Conservation (phyloP, 768 basidiomycete genomes). For the Rubroboletus pulcherrimus region DNA sequence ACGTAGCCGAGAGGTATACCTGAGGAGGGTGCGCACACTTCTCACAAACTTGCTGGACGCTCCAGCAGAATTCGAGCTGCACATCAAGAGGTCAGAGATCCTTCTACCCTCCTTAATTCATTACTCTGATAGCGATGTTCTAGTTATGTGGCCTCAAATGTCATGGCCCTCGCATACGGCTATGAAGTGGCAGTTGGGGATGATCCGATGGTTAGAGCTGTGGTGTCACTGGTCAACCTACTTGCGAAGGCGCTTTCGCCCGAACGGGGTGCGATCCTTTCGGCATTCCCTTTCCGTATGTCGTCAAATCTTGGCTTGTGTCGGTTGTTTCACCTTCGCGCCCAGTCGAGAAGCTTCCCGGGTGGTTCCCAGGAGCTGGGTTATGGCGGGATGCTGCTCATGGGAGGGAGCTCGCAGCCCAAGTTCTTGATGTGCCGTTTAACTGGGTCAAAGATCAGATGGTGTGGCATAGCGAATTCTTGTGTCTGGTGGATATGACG, state of each 20-base stretch:
- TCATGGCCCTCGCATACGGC: slow-evolving; percentile 26
- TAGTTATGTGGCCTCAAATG: slow-evolving; percentile 25
- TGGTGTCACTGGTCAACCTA: slow-evolving; percentile 15
- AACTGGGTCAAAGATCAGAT: slow-evolving; percentile 23
- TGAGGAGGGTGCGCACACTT: slow-evolving; percentile 18
- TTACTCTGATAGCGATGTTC: neutral
- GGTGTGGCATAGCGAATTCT: slow-evolving; percentile 7
- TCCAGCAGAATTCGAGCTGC: slow-evolving; percentile 23
- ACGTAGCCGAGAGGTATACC: slow-evolving; percentile 20
- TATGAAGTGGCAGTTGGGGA: slow-evolving; percentile 16
- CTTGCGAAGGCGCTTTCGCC: slow-evolving; percentile 21
- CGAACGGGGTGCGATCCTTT: slow-evolving; percentile 16
- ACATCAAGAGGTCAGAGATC: slow-evolving; percentile 18
- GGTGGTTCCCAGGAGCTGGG: slow-evolving; percentile 23
- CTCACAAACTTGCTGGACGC: slow-evolving; percentile 19
- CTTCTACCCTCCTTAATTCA: neutral
- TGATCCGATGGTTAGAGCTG: slow-evolving; percentile 22
- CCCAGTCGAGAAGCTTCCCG: slow-evolving; percentile 21
- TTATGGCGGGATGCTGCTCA: slow-evolving; percentile 18
- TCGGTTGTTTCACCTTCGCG: neutral
- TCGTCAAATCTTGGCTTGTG: neutral
- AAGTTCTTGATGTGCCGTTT: slow-evolving; percentile 23
- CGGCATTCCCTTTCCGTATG: slow-evolving; percentile 25
- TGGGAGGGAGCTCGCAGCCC: slow-evolving; percentile 12
- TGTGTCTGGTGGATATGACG: too few species aligned